Conservation (phyloP, 306 rosid species). For the Vigna mungo region DNA sequence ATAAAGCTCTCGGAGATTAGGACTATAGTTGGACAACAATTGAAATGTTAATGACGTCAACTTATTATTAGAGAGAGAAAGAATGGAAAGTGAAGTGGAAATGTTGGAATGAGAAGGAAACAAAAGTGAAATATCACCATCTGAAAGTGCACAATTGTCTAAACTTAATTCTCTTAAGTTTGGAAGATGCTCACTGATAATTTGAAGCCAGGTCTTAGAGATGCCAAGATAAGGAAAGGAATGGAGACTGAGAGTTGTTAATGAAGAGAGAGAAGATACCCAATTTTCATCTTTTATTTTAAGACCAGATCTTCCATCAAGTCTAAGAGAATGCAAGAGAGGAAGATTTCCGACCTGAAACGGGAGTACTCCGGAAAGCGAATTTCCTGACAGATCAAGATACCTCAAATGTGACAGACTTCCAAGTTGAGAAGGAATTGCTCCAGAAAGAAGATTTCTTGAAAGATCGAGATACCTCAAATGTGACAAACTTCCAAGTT, state of each 20-base stretch:
- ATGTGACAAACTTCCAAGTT: too few relatives aligned
- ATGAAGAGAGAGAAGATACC: constrained; percentile 3
- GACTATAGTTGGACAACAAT: neutral
- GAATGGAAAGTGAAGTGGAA: neutral
- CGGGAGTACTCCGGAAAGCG: too few relatives aligned
- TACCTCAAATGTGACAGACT: neutral
- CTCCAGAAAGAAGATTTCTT: too few relatives aligned
- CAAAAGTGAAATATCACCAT: neutral
- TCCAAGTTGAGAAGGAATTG: neutral
- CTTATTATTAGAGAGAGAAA: neutral
- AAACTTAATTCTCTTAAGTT: neutral
- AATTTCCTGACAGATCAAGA: too few relatives aligned
- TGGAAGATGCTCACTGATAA: neutral
- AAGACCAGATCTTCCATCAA: too few relatives aligned
- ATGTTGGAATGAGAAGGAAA: neutral
- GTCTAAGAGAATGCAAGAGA: too few relatives aligned
- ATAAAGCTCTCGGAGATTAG: neutral
- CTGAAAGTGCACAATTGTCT: neutral
- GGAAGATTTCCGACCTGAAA: too few relatives aligned
- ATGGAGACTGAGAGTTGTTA: neutral
- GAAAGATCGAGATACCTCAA: too few relatives aligned
- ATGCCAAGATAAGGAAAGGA: neutral
- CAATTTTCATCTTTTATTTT: neutral
- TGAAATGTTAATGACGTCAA: neutral
- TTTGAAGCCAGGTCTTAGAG: neutral